Conservation (phyloP, 2,329 filamentous ascomycete genomes). For the Penicillium sp. region DNA sequence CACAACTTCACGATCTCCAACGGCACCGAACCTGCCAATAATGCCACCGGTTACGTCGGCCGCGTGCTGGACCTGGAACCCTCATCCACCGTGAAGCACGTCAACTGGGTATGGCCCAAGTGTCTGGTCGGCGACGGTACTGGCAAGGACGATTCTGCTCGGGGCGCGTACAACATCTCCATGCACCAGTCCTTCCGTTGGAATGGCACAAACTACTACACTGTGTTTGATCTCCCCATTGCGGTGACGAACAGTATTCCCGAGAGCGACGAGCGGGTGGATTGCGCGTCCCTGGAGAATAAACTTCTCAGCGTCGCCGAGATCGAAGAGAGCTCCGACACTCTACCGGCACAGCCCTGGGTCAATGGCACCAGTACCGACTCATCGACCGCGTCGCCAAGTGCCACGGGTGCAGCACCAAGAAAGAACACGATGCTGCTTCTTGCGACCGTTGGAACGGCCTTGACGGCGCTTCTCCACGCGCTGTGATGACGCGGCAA, state of each 20-base stretch:
- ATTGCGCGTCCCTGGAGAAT: constrained; percentile 23
- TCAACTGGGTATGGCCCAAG: constrained; percentile 66
- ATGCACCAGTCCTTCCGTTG: constrained; percentile 65
- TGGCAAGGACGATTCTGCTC: constrained; percentile 43
- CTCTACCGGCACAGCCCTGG: constrained; percentile 22
- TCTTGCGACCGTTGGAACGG: constrained; percentile 2
- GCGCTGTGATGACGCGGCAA: constrained; percentile 5
- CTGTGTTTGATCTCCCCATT: constrained; percentile 65
- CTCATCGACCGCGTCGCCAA: constrained; percentile 1
- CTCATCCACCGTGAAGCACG: constrained; percentile 65
- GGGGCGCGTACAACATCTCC: constrained; percentile 64
- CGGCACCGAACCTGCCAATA: constrained; percentile 48
- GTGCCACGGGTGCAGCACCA: constrained; percentile 1
- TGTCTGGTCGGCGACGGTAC: constrained; percentile 58
- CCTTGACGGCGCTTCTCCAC: not conserved
- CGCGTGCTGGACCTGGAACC: constrained; percentile 60
- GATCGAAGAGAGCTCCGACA: constrained; percentile 16
- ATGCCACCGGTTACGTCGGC: constrained; percentile 46
- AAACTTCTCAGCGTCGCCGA: constrained; percentile 13
- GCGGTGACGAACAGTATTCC: constrained; percentile 60
- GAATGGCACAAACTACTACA: constrained; percentile 60
- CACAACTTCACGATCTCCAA: constrained; percentile 63
- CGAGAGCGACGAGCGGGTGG: constrained; percentile 17
- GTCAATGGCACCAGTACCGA: constrained; percentile 8
- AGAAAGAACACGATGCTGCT: not conserved